Conservation (phyloP, 495 filamentous ascomycete genomes). For the Neurospora sp. region DNA sequence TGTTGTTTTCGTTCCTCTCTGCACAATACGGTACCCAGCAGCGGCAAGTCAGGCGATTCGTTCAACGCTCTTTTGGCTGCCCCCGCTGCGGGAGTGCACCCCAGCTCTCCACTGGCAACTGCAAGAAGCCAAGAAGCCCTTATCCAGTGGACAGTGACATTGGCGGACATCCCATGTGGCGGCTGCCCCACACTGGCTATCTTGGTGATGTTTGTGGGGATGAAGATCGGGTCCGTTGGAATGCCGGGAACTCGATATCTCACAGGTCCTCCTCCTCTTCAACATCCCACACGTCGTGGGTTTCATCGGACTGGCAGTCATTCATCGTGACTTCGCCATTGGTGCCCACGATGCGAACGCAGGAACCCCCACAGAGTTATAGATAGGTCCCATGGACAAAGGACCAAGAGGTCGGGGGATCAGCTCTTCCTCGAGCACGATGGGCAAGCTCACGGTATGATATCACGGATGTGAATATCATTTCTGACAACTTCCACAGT, state of each 20-base stretch:
- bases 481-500: background rate
- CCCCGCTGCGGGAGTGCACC: background rate
- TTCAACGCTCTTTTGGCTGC: background rate
- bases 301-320: background rate
- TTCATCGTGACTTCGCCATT: background rate
- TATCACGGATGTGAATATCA: background rate
- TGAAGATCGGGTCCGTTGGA: background rate
- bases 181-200: background rate
- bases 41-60: background rate
- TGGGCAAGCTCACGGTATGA: background rate
- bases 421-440: background rate
- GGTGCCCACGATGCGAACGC: background rate
- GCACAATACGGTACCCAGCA: background rate
- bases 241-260: background rate
- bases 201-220: background rate
- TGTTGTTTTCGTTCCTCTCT: background rate
- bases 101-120: background rate
- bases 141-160: background rate
- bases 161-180: background rate
- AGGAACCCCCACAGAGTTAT: background rate
- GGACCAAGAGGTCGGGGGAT: background rate
- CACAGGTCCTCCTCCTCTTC: background rate
- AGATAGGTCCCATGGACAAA: background rate
- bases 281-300: background rate
- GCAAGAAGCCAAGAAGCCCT: background rate